These are phyloP conservation scores for Colletotrichum lindemuthianum DNA, from an alignment of 2,329 filamentous ascomycete species.

Conservation along the genomic window DNA sequence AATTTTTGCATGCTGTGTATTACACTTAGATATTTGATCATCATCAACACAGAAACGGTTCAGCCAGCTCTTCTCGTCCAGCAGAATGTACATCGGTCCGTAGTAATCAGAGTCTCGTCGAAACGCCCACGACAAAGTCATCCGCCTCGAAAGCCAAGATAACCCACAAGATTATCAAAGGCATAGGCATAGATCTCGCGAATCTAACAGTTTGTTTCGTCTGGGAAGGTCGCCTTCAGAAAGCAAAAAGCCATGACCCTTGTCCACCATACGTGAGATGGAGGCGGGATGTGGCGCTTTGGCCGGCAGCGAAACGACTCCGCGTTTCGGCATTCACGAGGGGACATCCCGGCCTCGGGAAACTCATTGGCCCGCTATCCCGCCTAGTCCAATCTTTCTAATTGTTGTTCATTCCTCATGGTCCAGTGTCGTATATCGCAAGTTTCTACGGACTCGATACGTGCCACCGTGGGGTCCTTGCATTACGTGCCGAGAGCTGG, in stretches of 20 bases:
- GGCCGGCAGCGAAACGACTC: constrained; percentile 30
- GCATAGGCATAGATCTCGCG: constrained; percentile 25
- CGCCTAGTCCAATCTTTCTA: not conserved
- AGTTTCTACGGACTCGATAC: not conserved
- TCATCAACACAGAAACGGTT: no score
- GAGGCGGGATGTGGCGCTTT: constrained; percentile 24
- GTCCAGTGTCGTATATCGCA: constrained; percentile 4
- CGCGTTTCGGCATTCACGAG: constrained; percentile 27
- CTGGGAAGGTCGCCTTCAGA: constrained; percentile 3
- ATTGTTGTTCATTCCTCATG: not conserved
- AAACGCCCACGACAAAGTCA: no score
- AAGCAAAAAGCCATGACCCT: constrained; percentile 8
- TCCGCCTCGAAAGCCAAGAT: not conserved
- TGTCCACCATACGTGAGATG: no score
- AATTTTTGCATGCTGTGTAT: not conserved
- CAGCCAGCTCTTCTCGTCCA: no score
- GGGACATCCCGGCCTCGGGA: constrained; percentile 19
- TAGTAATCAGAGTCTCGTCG: no score
- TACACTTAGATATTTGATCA: no score
- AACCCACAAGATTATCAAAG: constrained; percentile 5
- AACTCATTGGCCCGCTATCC: not conserved
- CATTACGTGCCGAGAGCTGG: constrained; percentile 18
- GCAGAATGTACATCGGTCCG: no score
- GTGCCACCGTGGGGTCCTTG: not conserved
- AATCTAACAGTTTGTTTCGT: constrained; percentile 18